Conservation (phyloP, 75 land plant species). For the Larix kaempferi region DNA sequence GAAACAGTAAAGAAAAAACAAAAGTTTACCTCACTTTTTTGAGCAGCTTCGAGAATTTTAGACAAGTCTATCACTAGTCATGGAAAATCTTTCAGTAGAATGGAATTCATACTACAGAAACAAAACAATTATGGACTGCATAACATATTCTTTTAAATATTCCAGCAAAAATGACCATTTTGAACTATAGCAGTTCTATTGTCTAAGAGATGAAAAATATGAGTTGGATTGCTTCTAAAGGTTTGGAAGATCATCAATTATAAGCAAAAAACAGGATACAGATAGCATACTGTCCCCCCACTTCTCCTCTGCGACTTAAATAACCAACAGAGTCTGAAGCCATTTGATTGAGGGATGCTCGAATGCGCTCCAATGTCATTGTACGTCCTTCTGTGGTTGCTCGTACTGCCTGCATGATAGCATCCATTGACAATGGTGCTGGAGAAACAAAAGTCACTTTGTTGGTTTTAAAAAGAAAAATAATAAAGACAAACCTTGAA, state of each 20-base stretch:
- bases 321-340: constrained; percentile 39
- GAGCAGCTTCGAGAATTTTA: constrained; percentile 57
- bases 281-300: constrained; percentile 42
- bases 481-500: neutral
- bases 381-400: constrained; percentile 48
- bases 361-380: constrained; percentile 71
- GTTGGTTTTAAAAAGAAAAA: neutral
- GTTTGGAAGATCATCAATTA: neutral
- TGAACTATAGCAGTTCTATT: neutral
- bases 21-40: constrained; percentile 67
- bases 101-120: neutral
- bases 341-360: constrained; percentile 55
- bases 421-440: constrained; percentile 63
- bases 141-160: neutral
- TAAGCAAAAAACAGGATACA: constrained; percentile 40
- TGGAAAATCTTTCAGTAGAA: constrained; percentile 7
- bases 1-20: neutral
- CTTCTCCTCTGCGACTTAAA: constrained; percentile 24
- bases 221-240: neutral
- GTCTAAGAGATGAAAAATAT: neutral
- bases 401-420: constrained; percentile 63
- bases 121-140: neutral
- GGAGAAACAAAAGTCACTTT: constrained; percentile 14
- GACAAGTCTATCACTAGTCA: constrained; percentile 44
- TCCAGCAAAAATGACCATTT: neutral